phyloP scores from a whole-genome alignment of 345 rosid genomes.

The Pistacia vera region DNA sequence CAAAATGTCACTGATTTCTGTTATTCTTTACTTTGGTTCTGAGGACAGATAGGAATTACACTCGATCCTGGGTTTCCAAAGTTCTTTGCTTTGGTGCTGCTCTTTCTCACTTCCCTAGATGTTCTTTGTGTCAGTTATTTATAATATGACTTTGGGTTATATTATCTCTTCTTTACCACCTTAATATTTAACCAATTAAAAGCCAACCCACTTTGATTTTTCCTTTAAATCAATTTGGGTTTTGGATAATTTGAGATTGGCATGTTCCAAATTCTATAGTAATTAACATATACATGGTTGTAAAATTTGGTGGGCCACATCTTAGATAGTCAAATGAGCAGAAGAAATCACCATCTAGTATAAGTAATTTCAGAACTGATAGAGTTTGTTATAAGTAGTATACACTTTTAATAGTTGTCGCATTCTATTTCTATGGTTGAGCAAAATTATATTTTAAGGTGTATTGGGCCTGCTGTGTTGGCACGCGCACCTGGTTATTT shows the following conservation, averaged over 20 bases:
- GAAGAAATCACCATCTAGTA: neutral
- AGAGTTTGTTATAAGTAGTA: neutral
- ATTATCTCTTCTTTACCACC: neutral
- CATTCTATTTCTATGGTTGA: neutral
- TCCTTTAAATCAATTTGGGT: neutral
- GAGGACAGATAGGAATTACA: conserved; percentile 51
- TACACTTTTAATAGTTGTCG: conserved; percentile 11
- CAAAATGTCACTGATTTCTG: conserved; percentile 35
- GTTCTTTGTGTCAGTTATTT: conserved; percentile 50
- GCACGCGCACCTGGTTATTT: conserved; percentile 42
- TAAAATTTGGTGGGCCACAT: conserved; percentile 14
- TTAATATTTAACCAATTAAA: neutral
- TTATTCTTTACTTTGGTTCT: conserved; percentile 55
- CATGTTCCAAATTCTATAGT: conserved; percentile 13
- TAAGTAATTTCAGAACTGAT: neutral
- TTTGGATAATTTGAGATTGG: conserved; percentile 8
- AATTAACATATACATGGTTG: neutral
- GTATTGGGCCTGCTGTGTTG: conserved; percentile 18
- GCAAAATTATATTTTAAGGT: neutral
- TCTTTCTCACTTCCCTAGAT: conserved; percentile 76
- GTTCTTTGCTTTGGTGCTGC: conserved; percentile 42
- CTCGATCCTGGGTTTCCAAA: conserved; percentile 50
- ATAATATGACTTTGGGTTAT: too few relatives aligned
- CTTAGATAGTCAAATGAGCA: neutral
- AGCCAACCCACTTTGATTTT: conserved; percentile 17